These are phyloP conservation scores for Yamadazyma blattariae DNA, from an alignment of 1,139 yeast species.

Conservation along the genomic window DNA sequence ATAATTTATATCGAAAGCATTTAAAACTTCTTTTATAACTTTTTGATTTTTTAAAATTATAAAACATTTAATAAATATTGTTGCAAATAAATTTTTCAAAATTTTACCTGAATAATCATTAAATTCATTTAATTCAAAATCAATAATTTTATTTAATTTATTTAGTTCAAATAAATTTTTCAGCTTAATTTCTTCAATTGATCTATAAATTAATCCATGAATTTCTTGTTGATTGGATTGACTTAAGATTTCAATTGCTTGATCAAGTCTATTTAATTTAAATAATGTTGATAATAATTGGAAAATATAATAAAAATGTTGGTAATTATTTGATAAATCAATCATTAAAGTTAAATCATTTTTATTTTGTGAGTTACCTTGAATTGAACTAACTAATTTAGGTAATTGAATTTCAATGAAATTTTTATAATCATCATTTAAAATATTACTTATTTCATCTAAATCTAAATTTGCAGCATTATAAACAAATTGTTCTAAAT, in stretches of 20 bases:
- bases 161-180: constrained; percentile 33
- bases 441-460: constrained; percentile 45
- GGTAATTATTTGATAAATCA: constrained; percentile 12
- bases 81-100: constrained; percentile 67
- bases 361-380: constrained; percentile 2
- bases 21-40: constrained; percentile 52
- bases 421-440: constrained; percentile 23
- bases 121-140: constrained; percentile 24
- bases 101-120: constrained; percentile 56
- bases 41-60: constrained; percentile 71
- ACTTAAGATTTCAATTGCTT: constrained; percentile 54
- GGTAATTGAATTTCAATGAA: constrained; percentile 34
- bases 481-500: constrained; percentile 54
- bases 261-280: constrained; percentile 61
- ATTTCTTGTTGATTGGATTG: constrained; percentile 43
- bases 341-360: constrained; percentile 10
- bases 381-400: constrained; percentile 14
- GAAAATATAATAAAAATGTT: constrained; percentile 43
- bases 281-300: constrained; percentile 57
- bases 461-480: constrained; percentile 60
- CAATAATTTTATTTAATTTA: constrained; percentile 29
- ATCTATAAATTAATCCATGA: constrained; percentile 52
- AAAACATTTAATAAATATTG: constrained; percentile 59
- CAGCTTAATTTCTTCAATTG: constrained; percentile 62
- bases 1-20: constrained; percentile 11